Conservation (phyloP, 176 grass and related monocot genomes). For the Oryza punctata region DNA sequence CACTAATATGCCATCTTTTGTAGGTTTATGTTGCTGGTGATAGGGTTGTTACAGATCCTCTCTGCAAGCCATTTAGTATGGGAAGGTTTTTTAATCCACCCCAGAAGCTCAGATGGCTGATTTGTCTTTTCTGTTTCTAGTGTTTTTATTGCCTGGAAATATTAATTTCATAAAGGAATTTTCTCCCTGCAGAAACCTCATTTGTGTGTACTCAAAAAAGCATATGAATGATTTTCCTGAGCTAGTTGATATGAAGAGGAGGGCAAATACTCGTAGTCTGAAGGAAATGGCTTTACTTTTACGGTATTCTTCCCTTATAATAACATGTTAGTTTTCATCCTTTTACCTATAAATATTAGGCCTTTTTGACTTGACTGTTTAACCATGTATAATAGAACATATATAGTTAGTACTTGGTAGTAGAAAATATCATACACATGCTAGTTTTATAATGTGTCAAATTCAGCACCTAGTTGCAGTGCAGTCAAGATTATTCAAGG, state of each 20-base stretch:
- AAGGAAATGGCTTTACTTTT: constrained; percentile 99
- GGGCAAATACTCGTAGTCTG: constrained; percentile 89
- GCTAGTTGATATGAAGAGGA: constrained; percentile 90
- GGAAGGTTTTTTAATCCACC: constrained; percentile 70
- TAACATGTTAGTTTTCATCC: constrained; percentile 38
- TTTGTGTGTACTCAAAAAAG: constrained; percentile 98
- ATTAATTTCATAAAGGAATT: constrained; percentile 32
- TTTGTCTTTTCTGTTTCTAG: constrained; percentile 17
- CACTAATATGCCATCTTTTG: constrained; percentile 29
- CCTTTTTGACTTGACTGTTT: neutral
- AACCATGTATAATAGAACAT: constrained; percentile 3
- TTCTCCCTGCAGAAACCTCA: constrained; percentile 77
- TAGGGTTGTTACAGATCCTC: constrained; percentile 87
- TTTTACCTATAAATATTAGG: constrained; percentile 13
- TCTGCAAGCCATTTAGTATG: constrained; percentile 99
- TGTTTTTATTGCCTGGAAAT: constrained; percentile 15
- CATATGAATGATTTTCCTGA: constrained; percentile 96
- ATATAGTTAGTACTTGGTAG: constrained; percentile 1
- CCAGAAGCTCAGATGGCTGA: neutral
- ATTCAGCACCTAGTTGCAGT: constrained; percentile 8
- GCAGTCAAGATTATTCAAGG: constrained; percentile 10
- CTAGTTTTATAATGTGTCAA: constrained; percentile 15
- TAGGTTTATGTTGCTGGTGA: constrained; percentile 96
- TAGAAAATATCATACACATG: neutral
- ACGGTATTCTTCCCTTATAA: constrained; percentile 57